These are phyloP conservation scores for Paraphoma sp. DNA, from an alignment of 2,329 filamentous ascomycete genomes.

Conservation along the genomic window DNA sequence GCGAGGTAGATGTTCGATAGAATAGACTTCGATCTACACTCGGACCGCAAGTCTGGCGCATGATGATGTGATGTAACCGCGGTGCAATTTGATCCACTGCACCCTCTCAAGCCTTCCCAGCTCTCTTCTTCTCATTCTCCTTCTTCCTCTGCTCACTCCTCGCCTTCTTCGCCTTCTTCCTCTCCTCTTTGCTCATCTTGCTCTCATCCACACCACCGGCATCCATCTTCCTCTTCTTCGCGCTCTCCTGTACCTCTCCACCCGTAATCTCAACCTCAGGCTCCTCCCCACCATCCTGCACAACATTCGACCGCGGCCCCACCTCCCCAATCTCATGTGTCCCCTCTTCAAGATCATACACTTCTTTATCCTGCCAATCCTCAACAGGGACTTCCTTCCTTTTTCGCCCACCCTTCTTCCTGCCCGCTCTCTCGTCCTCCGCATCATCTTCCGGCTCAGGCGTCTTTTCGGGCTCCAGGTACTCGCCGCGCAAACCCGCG, in stretches of 20 bases:
- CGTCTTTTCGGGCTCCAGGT: slow-evolving; percentile 52
- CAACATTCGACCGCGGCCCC: slow-evolving; percentile 42
- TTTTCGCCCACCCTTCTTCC: slow-evolving; percentile 18
- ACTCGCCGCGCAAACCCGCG: slow-evolving; percentile 60
- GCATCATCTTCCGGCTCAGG: slow-evolving; percentile 49
- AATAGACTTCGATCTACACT: neutral
- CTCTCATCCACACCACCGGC: slow-evolving; percentile 2
- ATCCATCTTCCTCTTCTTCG: slow-evolving; percentile 39
- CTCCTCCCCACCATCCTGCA: slow-evolving; percentile 35
- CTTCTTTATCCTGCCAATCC: slow-evolving; percentile 53
- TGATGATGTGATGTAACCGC: neutral
- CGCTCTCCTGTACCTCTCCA: slow-evolving; percentile 26
- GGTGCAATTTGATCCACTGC: neutral
- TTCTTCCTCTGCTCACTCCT: slow-evolving; percentile 54
- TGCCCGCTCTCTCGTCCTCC: neutral
- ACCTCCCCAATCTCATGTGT: slow-evolving; percentile 52
- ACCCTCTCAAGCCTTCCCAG: slow-evolving; percentile 19
- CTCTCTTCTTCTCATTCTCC: slow-evolving; percentile 42
- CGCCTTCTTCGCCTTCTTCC: slow-evolving; percentile 64
- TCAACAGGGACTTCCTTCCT: slow-evolving; percentile 17
- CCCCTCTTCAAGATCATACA: slow-evolving; percentile 50
- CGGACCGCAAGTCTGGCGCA: neutral
- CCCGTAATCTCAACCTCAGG: slow-evolving; percentile 31
- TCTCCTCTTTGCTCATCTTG: slow-evolving; percentile 58
- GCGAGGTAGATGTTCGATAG: neutral